Evolutionary conservation across 73 alveolate species (phyloP).

Genomic region (Paramecium bursaria): DNA sequence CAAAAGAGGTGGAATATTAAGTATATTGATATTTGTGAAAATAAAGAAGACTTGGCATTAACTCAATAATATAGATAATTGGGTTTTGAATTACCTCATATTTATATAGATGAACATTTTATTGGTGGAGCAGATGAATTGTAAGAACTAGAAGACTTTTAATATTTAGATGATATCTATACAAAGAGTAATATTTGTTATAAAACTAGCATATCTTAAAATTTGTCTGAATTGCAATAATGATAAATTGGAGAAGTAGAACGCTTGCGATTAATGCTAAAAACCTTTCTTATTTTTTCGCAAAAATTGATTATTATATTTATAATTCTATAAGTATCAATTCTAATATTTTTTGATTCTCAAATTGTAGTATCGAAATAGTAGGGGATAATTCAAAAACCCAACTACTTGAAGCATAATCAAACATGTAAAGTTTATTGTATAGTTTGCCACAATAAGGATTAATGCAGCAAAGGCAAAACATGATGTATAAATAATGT

Average conservation of each 20-base stretch:
- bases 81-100: slow-evolving; percentile 45
- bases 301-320: slow-evolving; percentile 1
- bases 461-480: slow-evolving; percentile 20
- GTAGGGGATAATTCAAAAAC: slow-evolving; percentile 7
- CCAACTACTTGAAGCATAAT: slow-evolving; percentile 8
- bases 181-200: too few relatives aligned
- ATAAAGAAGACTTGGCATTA: background rate
- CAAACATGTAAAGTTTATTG: background rate
- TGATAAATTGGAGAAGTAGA: slow-evolving; percentile 12
- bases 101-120: slow-evolving; percentile 21
- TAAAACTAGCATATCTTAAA: background rate
- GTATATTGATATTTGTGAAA: background rate
- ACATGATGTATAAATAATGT: slow-evolving; percentile 16
- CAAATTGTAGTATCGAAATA: slow-evolving; percentile 42
- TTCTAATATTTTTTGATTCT: slow-evolving; percentile 16
- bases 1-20: slow-evolving; percentile 1
- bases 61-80: background rate
- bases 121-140: slow-evolving; percentile 30
- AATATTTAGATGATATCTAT: slow-evolving; percentile 43
- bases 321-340: background rate
- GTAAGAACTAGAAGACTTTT: slow-evolving; percentile 34
- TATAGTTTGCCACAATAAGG: slow-evolving; percentile 1
- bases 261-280: slow-evolving; percentile 13
- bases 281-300: slow-evolving; percentile 17
- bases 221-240: slow-evolving; percentile 36